phyloP scores from a whole-genome alignment of 177 flowering plant genomes.

The Vitis hybrid region DNA sequence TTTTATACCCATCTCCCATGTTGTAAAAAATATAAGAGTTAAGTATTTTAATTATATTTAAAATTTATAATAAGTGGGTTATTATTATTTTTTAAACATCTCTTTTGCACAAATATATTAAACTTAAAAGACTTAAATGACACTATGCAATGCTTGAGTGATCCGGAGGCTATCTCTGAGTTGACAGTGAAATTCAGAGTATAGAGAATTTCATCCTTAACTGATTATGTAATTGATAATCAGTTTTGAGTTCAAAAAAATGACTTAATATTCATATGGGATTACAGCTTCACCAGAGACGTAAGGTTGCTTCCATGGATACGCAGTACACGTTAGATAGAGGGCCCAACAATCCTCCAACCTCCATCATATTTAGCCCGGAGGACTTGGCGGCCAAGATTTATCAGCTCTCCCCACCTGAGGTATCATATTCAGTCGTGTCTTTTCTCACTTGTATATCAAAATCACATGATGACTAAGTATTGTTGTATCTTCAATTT shows the following conservation, averaged over 20 bases:
- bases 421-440: constrained; percentile 19
- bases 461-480: too few species aligned
- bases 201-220: not conserved
- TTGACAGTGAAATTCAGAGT: not conserved
- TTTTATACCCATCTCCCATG: too few species aligned
- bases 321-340: constrained; percentile 6
- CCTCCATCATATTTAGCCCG: constrained; percentile 22
- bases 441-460: too few species aligned
- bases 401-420: constrained; percentile 34
- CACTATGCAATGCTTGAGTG: too few species aligned
- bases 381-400: constrained; percentile 18
- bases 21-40: too few species aligned
- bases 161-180: too few species aligned
- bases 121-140: too few species aligned
- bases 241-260: not conserved
- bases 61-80: too few species aligned
- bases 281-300: not conserved
- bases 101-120: too few species aligned
- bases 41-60: too few species aligned
- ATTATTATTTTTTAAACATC: too few species aligned
- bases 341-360: constrained; percentile 23
- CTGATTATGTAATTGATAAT: not conserved
- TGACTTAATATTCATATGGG: not conserved
- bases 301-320: constrained; percentile 17
- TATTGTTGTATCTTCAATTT: too few species aligned